These are phyloP conservation scores for Pezicula neosporulosa DNA, from an alignment of 2,329 filamentous ascomycete genomes.

Conservation along the genomic window DNA sequence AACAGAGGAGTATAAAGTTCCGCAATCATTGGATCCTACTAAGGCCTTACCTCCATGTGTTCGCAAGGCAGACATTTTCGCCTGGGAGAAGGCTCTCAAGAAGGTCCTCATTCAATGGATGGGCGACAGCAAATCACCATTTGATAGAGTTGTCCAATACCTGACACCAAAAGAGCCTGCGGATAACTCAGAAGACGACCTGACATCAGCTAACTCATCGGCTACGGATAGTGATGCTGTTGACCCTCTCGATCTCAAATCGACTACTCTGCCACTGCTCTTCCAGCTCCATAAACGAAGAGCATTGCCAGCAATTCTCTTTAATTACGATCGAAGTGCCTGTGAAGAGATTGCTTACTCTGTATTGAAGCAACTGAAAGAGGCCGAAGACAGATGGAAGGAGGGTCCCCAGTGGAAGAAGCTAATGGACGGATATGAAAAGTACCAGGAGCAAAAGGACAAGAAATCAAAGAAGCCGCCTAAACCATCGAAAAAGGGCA, in stretches of 20 bases:
- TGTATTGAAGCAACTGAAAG: constrained; percentile 49
- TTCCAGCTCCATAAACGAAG: constrained; percentile 57
- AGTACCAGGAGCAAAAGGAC: constrained; percentile 46
- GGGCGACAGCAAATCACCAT: constrained; percentile 41
- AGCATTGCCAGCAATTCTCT: constrained; percentile 70
- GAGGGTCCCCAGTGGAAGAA: constrained; percentile 56
- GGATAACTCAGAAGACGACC: constrained; percentile 2
- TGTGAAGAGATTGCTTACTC: constrained; percentile 58
- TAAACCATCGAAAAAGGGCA: constrained; percentile 37
- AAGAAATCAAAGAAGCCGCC: constrained; percentile 41
- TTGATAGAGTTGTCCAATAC: constrained; percentile 41
- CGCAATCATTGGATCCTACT: constrained; percentile 44
- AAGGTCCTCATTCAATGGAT: constrained; percentile 57
- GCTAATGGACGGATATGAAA: constrained; percentile 54
- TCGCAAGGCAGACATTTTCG: constrained; percentile 61
- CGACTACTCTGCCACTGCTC: constrained; percentile 54
- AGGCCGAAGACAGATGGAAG: constrained; percentile 55
- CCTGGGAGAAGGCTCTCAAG: constrained; percentile 64
- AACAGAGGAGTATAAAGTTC: constrained; percentile 46
- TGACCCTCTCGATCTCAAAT: constrained; percentile 30
- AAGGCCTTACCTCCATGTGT: constrained; percentile 49
- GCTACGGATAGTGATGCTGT: constrained; percentile 12
- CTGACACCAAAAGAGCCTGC: constrained; percentile 28
- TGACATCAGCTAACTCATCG: constrained; percentile 12
- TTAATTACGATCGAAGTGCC: constrained; percentile 67